Base-by-base conservation (phyloP, 208 protist species). In the Crithidia thermophila region DNA sequence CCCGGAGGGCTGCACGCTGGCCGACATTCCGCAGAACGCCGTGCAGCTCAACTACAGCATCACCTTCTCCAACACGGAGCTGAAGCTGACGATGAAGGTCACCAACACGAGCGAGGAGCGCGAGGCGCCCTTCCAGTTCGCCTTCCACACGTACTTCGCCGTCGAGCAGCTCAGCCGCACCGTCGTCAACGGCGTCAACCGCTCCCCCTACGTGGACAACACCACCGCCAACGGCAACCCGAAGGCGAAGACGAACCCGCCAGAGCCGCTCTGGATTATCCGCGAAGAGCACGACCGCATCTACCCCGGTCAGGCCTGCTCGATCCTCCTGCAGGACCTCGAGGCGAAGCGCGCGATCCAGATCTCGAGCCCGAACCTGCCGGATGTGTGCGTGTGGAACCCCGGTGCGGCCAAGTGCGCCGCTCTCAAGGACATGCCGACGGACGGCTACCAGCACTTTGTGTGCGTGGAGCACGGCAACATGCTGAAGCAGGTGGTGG, bases 101-200 rank as follows among this genome's bases (percentile, higher is more conserved):
- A 64, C 58, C 6, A 97, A 94, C 75, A 70, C 37, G 10, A 81
- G 78, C 63, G 67, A 74, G 21, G 64, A 72, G 30, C 50, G 40
- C 23, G 42, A 75, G 23, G 67, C 82, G 11, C 69, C 64, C 20
- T 97, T 95, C 71, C 74, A 77, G 51, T 89, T 90, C 39, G 84
- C 86, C 55, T 94, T 97, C 57, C 93, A 97, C 79, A 91, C 85
- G 6, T 97, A 97, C 69, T 97, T 95, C 63, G 72, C 79, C 1
- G 72, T 94, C 27, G 67, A 67, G 18, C 62, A 90, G 61, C 68
- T 92, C 34, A 46, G 76, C 31, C 43, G 79, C 34, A 87, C 86
- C 7, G 49, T 81, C 31, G 63, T 97, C 45, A 81, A 88, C 62
- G 90, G 90, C 11, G 71, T 97, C 21, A 85, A 85, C 67, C 57